phyloP scores from a whole-genome alignment of 768 basidiomycete species.

The Phlebiopsis flavidoalba region DNA sequence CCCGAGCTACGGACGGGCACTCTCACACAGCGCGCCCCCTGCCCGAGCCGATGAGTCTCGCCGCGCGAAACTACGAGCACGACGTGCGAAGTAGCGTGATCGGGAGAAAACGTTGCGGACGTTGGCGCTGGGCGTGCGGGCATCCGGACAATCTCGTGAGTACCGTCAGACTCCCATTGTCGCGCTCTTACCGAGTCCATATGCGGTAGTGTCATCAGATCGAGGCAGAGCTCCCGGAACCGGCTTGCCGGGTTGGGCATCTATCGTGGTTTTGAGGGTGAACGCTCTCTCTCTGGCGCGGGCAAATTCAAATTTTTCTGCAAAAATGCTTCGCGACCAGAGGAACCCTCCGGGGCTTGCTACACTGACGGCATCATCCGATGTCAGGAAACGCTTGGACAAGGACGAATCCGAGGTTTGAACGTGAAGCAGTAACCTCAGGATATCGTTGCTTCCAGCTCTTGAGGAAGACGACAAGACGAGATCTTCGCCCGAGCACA shows the following conservation, averaged over 20 bases:
- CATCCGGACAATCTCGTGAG: conserved; percentile 9
- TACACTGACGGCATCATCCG: neutral
- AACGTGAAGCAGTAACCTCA: neutral
- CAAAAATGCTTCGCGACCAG: neutral
- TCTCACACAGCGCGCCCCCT: conserved; percentile 45
- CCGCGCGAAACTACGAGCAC: conserved; percentile 43
- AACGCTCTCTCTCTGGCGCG: neutral
- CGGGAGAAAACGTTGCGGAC: conserved; percentile 19
- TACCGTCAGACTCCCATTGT: conserved; percentile 2
- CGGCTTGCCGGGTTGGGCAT: neutral
- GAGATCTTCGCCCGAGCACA: neutral
- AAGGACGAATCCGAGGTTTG: neutral
- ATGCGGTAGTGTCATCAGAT: neutral
- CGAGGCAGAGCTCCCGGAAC: neutral
- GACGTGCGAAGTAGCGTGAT: conserved; percentile 10
- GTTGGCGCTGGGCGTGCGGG: conserved; percentile 13
- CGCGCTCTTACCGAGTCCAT: neutral
- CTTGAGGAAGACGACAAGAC: neutral
- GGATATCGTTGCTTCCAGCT: neutral
- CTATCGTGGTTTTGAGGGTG: neutral
- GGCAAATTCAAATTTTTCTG: neutral
- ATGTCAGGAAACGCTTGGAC: neutral
- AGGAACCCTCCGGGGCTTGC: neutral
- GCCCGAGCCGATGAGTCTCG: conserved; percentile 41
- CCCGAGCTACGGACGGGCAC: conserved; percentile 51